Percentiles rank a stretch among this genome's conserved stretches.
phyloP scores from a whole-genome alignment of 257 asterid genomes.

The Rubia yunnanensis region DNA sequence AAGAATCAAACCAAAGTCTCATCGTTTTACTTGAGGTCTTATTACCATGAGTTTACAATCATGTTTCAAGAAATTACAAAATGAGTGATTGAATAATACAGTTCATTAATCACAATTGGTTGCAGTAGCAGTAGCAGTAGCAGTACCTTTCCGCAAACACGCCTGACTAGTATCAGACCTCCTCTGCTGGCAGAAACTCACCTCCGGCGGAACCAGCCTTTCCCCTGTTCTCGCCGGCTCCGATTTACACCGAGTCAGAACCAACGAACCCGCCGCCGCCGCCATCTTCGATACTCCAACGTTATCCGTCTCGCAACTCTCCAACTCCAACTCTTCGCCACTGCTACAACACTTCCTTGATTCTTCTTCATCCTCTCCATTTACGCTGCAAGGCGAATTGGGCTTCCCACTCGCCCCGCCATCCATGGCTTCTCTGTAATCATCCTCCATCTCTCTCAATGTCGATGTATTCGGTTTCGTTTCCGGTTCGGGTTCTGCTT shows the following conservation, averaged over 20 bases:
- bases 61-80: conserved; percentile 6
- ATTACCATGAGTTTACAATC: neutral
- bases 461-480: neutral
- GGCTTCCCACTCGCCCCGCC: conserved; percentile 15
- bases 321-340: neutral
- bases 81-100: conserved; percentile 12
- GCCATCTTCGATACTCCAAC: conserved; percentile 22
- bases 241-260: conserved; percentile 78
- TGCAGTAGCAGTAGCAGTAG: neutral
- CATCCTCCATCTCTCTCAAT: neutral
- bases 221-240: conserved; percentile 77
- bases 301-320: conserved; percentile 6
- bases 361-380: conserved; percentile 16
- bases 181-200: conserved; percentile 25
- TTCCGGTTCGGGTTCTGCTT: neutral
- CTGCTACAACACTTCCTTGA: conserved; percentile 19
- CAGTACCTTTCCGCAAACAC: conserved; percentile 16
- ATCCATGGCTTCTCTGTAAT: conserved; percentile 8
- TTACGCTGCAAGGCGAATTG: conserved; percentile 2
- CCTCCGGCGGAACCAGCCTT: conserved; percentile 42
- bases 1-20: neutral
- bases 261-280: conserved; percentile 13
- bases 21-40: neutral
- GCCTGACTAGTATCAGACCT: conserved; percentile 36
- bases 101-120: conserved; percentile 16